phyloP scores from a whole-genome alignment of 148 eudicot genomes.

The Spergularia marina region DNA sequence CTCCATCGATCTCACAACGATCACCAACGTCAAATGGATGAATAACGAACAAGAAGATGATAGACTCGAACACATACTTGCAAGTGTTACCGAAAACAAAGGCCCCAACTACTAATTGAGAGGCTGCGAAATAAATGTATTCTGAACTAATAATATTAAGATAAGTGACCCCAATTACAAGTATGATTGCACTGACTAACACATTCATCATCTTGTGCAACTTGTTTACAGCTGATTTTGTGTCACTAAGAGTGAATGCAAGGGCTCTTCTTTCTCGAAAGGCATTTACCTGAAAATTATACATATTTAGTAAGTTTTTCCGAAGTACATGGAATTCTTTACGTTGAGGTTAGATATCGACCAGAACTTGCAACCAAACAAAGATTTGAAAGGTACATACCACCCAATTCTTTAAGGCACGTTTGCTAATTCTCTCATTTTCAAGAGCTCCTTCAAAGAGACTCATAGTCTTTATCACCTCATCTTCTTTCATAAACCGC shows the following conservation, averaged over 20 bases:
- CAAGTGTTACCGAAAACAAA: slow-evolving; percentile 81
- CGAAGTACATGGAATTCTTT: too few relatives aligned
- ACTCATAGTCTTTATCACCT: slow-evolving; percentile 52
- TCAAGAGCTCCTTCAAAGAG: slow-evolving; percentile 60
- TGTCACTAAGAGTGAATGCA: slow-evolving; percentile 69
- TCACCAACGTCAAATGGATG: slow-evolving; percentile 90
- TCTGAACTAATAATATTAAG: slow-evolving; percentile 51
- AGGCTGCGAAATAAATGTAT: slow-evolving; percentile 49
- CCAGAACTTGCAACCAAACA: not conserved
- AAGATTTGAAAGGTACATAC: slow-evolving; percentile 30
- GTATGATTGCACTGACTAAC: slow-evolving; percentile 43
- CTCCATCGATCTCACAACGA: slow-evolving; percentile 69
- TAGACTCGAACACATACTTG: slow-evolving; percentile 74
- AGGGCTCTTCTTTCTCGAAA: slow-evolving; percentile 76
- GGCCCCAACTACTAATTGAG: slow-evolving; percentile 70
- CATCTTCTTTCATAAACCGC: slow-evolving; percentile 72
- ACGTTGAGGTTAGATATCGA: not conserved
- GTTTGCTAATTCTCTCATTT: slow-evolving; percentile 51
- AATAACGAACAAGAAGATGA: slow-evolving; percentile 72
- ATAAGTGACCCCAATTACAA: slow-evolving; percentile 38
- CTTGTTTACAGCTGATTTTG: slow-evolving; percentile 78
- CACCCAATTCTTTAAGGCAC: slow-evolving; percentile 74
- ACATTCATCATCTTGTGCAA: slow-evolving; percentile 71
- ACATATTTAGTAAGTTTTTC: too few relatives aligned
- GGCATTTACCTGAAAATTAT: slow-evolving; percentile 50